Conservation (phyloP, 2,329 filamentous ascomycete genomes). For the Chalaropsis thielavioides region DNA sequence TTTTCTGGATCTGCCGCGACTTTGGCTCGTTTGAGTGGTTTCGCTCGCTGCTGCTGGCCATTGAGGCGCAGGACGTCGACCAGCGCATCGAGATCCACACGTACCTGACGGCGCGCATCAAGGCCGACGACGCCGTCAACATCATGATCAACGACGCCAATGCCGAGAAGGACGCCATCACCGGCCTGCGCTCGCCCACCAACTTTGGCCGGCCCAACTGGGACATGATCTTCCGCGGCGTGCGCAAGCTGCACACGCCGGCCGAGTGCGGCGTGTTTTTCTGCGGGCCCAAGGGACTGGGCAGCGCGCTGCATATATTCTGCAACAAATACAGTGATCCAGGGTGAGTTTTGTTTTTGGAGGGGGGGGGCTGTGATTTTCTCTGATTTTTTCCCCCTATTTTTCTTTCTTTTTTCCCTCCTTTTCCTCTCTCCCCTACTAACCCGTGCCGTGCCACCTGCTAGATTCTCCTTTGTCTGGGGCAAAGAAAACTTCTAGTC, state of each 20-base stretch:
- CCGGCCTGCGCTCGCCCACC: conserved; percentile 64
- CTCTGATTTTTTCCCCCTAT: too few relatives aligned
- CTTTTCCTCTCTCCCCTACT: too few relatives aligned
- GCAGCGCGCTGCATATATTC: conserved; percentile 63
- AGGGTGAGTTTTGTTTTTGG: conserved; percentile 40
- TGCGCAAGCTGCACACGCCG: conserved; percentile 62
- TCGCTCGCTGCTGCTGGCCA: conserved; percentile 65
- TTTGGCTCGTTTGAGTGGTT: conserved; percentile 87
- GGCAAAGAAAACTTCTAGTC: conserved; percentile 54
- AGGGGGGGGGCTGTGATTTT: too few relatives aligned
- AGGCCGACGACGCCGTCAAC: conserved; percentile 71
- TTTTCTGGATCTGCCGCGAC: conserved; percentile 84
- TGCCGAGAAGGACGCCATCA: conserved; percentile 71
- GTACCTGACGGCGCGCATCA: conserved; percentile 76
- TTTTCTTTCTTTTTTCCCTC: too few relatives aligned
- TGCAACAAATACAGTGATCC: conserved; percentile 82
- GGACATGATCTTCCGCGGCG: conserved; percentile 78
- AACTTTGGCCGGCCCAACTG: conserved; percentile 81
- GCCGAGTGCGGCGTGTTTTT: conserved; percentile 70
- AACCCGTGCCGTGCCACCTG: too few relatives aligned
- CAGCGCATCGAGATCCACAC: conserved; percentile 81
- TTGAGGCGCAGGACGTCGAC: conserved; percentile 73
- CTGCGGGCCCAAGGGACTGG: conserved; percentile 68
- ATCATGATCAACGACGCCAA: conserved; percentile 89
- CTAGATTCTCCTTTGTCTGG: conserved; percentile 51